Base-by-base conservation (phyloP, 2,329 filamentous ascomycete species). In the Paecilomyces formosus region DNA sequence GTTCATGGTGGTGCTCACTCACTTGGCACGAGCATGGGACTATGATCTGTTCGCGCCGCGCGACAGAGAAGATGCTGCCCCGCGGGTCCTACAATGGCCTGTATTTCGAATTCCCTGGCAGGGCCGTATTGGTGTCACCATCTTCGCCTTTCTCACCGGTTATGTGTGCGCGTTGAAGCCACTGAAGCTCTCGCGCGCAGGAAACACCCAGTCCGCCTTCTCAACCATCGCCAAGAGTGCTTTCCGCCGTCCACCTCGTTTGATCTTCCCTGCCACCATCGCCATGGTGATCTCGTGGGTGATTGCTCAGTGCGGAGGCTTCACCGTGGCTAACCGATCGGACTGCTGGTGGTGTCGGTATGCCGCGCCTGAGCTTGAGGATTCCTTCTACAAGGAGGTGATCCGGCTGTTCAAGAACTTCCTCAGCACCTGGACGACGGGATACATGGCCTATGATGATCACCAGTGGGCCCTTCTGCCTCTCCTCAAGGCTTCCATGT, bases 121-220 rank as follows among this genome's bases (percentile, higher is more conserved):
- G 66, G 81, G 81, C 52, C 76, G 80, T 22, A 77, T 82, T 30
- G 81, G 80, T 51, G 81, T 83, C 33, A 81, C 80, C 59, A 81
- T 82, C 67, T 83, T 83, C 63, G 79, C 80, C 55, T 81, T 83
- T 62, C 70, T 83, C 56, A 83, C 81, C 0, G 81, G 81, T 58
- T 83, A 82, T 62, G 81, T 83, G 22, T 82, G 80, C 66, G 80
- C 80, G 28, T 72, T 83, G 59, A 83, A 83, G 65, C 81, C 81
- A 1, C 69, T 83, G 13, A 80, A 79, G 65, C 77, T 79, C 52
- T 76, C 78, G 21, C 78, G 79, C 33, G 73, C 76, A 8, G 76
- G 77, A 49, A 78, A 82, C 62, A 62, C 68, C 28, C 63, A 73
- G 13, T 77, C 71, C 3, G 75, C 80, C 7, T 74, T 82, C 57